A percentile compares a stretch with the other conserved stretches of the same genome.
Evolutionary conservation across 75 land plant species (phyloP).

Genomic region (Pinus tabuliformis): DNA sequence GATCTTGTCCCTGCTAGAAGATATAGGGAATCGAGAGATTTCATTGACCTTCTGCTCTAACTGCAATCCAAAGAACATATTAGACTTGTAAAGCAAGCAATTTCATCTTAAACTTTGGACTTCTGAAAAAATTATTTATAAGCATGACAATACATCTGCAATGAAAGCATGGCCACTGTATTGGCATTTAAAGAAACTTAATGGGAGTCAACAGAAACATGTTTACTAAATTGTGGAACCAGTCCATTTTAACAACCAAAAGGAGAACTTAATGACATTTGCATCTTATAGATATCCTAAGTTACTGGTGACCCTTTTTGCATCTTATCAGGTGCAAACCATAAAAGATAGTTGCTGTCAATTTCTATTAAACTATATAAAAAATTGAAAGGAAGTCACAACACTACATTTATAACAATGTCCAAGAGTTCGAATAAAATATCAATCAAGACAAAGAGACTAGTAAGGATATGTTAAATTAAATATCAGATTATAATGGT

Average conservation of each 20-base stretch:
- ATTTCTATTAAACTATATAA: background rate
- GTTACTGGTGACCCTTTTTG: background rate
- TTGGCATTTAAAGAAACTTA: background rate
- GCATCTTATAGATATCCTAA: background rate
- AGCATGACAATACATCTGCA: background rate
- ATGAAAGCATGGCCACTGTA: background rate
- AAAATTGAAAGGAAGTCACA: background rate
- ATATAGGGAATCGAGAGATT: constrained; percentile 46
- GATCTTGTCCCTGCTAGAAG: constrained; percentile 35
- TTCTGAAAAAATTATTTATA: background rate
- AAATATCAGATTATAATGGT: too few species aligned
- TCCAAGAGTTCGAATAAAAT: background rate
- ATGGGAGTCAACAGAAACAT: background rate
- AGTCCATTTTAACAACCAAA: background rate
- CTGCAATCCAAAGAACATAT: constrained; percentile 30
- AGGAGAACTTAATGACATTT: background rate
- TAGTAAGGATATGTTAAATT: too few species aligned
- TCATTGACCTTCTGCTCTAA: constrained; percentile 73
- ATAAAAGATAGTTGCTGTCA: background rate
- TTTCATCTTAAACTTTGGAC: background rate
- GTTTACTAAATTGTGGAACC: background rate
- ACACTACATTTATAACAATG: background rate
- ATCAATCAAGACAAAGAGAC: too few species aligned
- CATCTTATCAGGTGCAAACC: background rate
- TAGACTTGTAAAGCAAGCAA: background rate